Evolutionary conservation across 163 green algal genomes (phyloP).

Genomic region (Trebouxia gelatinosa): DNA sequence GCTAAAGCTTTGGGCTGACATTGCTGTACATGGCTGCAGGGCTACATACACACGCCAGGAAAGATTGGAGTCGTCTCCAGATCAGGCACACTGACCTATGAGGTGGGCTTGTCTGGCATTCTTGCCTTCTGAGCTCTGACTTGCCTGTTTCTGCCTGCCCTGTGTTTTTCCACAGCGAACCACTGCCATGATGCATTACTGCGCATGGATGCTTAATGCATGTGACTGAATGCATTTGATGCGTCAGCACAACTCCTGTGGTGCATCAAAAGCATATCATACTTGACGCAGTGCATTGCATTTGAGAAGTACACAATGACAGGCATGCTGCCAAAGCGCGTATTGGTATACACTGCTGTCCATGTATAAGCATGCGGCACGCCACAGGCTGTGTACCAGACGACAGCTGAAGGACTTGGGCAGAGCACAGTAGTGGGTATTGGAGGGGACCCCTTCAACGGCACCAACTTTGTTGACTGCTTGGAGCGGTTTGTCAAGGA

Average conservation of each 20-base stretch:
- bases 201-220: no score
- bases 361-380: not conserved
- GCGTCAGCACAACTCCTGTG: no score
- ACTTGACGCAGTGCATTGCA: no score
- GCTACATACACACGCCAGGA: constrained; percentile 97
- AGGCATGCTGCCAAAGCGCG: not conserved
- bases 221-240: no score
- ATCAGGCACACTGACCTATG: constrained; percentile 98
- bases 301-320: no score
- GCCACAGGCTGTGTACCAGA: constrained; percentile 90
- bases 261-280: no score
- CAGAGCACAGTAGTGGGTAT: constrained; percentile 99
- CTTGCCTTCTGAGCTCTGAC: not conserved
- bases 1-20: not conserved
- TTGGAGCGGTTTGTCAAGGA: constrained; percentile 96
- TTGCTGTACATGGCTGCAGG: constrained; percentile 50
- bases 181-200: no score
- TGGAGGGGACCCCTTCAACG: constrained; percentile 99
- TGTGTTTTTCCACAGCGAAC: not conserved
- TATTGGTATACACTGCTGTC: not conserved
- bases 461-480: constrained; percentile 99
- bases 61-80: constrained; percentile 97
- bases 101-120: constrained; percentile 51
- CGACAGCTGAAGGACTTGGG: constrained; percentile 85
- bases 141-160: not conserved